These are phyloP conservation scores for Forsythia suspensa DNA, from an alignment of 257 asterid genomes.

Conservation along the genomic window DNA sequence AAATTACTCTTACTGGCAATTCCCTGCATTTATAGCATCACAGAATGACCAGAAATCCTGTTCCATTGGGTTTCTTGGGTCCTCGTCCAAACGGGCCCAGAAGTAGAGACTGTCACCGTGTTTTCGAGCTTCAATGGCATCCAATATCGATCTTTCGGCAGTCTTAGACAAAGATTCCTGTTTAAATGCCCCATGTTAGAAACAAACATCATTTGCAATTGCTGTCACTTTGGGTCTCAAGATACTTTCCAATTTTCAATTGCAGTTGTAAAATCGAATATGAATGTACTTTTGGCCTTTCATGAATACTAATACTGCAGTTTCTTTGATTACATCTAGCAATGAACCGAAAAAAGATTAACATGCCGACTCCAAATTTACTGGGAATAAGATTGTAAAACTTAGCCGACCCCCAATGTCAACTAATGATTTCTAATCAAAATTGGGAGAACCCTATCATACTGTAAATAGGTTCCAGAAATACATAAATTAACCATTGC, in stretches of 20 bases:
- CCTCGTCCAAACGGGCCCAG: slow-evolving; percentile 81
- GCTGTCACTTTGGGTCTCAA: too few species aligned
- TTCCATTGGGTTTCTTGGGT: slow-evolving; percentile 54
- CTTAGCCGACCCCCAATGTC: not conserved
- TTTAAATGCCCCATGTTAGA: slow-evolving; percentile 16
- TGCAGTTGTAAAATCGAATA: not conserved
- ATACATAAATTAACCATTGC: not conserved
- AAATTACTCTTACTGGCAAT: slow-evolving; percentile 71
- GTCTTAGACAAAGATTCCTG: slow-evolving; percentile 76
- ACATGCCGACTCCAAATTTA: not conserved
- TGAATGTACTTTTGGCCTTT: not conserved
- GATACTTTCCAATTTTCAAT: too few species aligned
- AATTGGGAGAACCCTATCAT: not conserved
- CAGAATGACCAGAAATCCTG: slow-evolving; percentile 97
- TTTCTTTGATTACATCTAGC: not conserved
- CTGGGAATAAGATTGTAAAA: not conserved
- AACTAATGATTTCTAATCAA: not conserved
- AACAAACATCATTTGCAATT: slow-evolving; percentile 7
- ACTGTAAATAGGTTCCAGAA: not conserved
- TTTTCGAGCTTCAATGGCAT: slow-evolving; percentile 61
- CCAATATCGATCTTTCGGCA: slow-evolving; percentile 74
- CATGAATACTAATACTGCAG: not conserved
- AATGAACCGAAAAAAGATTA: not conserved
- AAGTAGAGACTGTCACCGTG: slow-evolving; percentile 87
- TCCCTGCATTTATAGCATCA: slow-evolving; percentile 89